phyloP scores from a whole-genome alignment of 495 filamentous ascomycete genomes.

The Cercophora scortea region DNA sequence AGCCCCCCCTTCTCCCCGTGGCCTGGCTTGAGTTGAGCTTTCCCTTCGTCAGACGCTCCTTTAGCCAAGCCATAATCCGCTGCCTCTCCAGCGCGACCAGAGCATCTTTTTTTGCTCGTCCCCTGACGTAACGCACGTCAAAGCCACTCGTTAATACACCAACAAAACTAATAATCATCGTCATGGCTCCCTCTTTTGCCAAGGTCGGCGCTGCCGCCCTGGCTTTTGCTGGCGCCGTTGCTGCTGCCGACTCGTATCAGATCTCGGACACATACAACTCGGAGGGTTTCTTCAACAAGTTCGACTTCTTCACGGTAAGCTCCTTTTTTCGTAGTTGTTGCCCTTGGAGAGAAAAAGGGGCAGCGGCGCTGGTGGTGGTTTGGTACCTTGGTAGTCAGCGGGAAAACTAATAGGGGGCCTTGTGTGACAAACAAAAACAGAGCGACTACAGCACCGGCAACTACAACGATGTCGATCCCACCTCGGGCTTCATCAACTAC shows the following conservation, averaged over 20 bases:
- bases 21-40: background rate
- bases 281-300: constrained; percentile 47
- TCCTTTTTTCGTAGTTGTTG: background rate
- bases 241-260: constrained; percentile 19
- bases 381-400: too few species aligned
- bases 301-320: constrained; percentile 39
- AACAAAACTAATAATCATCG: background rate
- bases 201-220: constrained; percentile 32
- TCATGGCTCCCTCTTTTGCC: constrained; percentile 37
- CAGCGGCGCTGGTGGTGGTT: background rate
- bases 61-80: constrained; percentile 11
- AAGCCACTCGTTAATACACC: constrained; percentile 29
- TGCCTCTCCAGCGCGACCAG: constrained; percentile 18
- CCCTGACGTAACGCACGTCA: constrained; percentile 43
- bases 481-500: constrained; percentile 60
- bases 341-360: background rate
- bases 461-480: constrained; percentile 45
- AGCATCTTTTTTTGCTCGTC: constrained; percentile 33
- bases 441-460: constrained; percentile 2
- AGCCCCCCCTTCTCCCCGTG: background rate
- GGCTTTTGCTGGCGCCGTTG: constrained; percentile 27
- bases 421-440: background rate
- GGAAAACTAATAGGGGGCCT: too few species aligned
- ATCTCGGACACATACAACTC: constrained; percentile 38
- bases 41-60: constrained; percentile 13